Evolutionary conservation across 495 filamentous ascomycete genomes (phyloP), one percentile per base, ranked within the genome.

Genomic region (Penicillium argentinense): DNA sequence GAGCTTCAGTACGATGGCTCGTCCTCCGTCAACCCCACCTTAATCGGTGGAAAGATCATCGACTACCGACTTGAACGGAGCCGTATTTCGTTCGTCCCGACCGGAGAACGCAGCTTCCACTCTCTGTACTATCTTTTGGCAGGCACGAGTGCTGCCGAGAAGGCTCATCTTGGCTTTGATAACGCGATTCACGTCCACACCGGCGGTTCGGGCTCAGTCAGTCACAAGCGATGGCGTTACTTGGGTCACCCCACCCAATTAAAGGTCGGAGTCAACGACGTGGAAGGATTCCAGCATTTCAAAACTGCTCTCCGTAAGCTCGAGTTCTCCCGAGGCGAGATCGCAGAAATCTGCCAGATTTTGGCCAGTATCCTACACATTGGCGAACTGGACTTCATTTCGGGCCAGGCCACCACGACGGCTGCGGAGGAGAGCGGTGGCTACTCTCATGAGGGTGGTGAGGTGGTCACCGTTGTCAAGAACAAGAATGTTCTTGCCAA

Each of bases 61-160:
- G 93, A 97, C 56, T 92, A 98, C 59, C 78, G 93, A 42, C 68
- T 98, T 27, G 93, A 98, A 61, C 75, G 93, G 29, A 95, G 88
- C 68, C 80, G 93, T 49, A 88, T 98, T 54, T 83, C 93, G 22
- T 81, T 84, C 11, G 91, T 97, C 0, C 93, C 93, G 2, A 95
- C 93, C 1, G 93, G 93, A 48, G 93, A 98, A 65, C 84, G 93
- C 37, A 97, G 90, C 62, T 97, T 96, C 68, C 93, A 98, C 67
- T 82, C 92, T 21, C 71, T 98, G 24, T 98, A 98, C 72, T 98
- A 98, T 64, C 79, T 98, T 9, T 68, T 97, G 16, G 88, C 92
- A 5, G 93, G 93, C 38, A 98, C 93, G 7, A 95, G 89, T 56
- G 76, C 82, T 7, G 87, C 89, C 8, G 93, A 98, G 60, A 96